Percentiles rank a stretch among this genome's conserved stretches.
Evolutionary conservation across 495 filamentous ascomycete genomes (phyloP).

Genomic region (Chaetomium cochliodes): DNA sequence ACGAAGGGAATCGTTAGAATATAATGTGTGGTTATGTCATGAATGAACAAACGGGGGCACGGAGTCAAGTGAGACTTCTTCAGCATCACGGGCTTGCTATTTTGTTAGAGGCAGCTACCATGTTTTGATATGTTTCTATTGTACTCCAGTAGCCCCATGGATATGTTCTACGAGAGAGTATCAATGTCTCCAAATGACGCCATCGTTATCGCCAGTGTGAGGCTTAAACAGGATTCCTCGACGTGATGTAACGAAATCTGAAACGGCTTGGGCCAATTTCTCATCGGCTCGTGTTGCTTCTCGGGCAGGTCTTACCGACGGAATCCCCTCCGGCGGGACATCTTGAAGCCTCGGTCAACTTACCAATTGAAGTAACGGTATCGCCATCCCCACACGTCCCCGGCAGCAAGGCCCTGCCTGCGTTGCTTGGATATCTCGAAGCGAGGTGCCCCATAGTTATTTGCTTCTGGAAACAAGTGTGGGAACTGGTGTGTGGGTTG

Average conservation of each 20-base stretch:
- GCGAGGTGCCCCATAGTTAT: neutral
- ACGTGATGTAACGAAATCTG: constrained; percentile 5
- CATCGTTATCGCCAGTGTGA: neutral
- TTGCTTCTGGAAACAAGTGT: too few species aligned
- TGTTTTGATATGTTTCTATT: neutral
- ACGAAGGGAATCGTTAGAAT: neutral
- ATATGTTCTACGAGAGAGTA: neutral
- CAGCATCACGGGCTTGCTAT: neutral
- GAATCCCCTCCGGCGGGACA: neutral
- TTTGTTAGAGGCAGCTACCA: too few species aligned
- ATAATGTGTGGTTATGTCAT: too few species aligned
- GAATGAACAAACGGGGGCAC: too few species aligned
- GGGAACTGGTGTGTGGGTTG: neutral
- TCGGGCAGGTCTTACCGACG: neutral
- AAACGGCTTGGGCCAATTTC: neutral
- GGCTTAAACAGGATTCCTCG: neutral
- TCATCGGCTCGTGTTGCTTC: neutral
- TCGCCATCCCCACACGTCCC: neutral
- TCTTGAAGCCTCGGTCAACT: neutral
- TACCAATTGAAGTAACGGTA: too few species aligned
- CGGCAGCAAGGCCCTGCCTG: neutral
- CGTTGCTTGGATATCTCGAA: neutral
- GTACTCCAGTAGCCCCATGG: neutral
- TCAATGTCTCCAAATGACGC: neutral
- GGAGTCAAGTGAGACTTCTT: neutral